A percentile compares a stretch with the other conserved stretches of the same genome.
These are phyloP conservation scores for Claviceps citrina DNA, from an alignment of 2,329 filamentous ascomycete genomes.

Conservation along the genomic window DNA sequence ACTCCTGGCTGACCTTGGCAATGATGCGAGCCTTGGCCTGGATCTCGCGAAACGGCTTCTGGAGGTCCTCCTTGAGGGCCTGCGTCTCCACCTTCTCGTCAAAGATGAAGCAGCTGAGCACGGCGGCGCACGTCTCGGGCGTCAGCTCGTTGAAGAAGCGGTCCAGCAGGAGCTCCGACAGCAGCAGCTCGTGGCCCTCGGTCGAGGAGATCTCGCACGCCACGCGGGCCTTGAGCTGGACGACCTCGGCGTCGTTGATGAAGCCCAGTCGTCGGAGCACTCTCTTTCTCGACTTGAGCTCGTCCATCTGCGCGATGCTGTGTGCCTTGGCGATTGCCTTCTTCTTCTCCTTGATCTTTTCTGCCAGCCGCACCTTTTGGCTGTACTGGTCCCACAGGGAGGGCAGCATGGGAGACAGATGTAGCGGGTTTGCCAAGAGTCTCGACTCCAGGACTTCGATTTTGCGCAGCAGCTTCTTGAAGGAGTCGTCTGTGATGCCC, in stretches of 20 bases:
- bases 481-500: constrained; percentile 80
- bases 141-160: constrained; percentile 93
- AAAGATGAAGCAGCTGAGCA: constrained; percentile 89
- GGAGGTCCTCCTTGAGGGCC: constrained; percentile 66
- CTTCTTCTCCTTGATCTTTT: constrained; percentile 76
- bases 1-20: constrained; percentile 87
- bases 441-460: constrained; percentile 93
- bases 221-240: constrained; percentile 91
- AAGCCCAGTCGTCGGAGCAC: constrained; percentile 88
- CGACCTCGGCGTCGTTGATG: constrained; percentile 88
- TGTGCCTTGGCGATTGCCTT: constrained; percentile 74
- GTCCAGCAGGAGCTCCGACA: constrained; percentile 89
- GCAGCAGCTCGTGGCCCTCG: constrained; percentile 77
- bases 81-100: constrained; percentile 83
- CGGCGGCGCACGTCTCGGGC: constrained; percentile 72
- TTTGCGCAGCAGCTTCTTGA: constrained; percentile 87
- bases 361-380: constrained; percentile 57
- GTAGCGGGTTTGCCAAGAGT: constrained; percentile 74
- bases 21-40: constrained; percentile 75
- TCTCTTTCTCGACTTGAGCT: constrained; percentile 89
- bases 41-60: constrained; percentile 74
- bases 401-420: constrained; percentile 72
- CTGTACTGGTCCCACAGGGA: constrained; percentile 80
- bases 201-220: constrained; percentile 93
- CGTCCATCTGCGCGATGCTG: constrained; percentile 83